A percentile compares a stretch with the other conserved stretches of the same genome.
phyloP scores from a whole-genome alignment of 306 rosid species.

The Potentilla sterilis region DNA sequence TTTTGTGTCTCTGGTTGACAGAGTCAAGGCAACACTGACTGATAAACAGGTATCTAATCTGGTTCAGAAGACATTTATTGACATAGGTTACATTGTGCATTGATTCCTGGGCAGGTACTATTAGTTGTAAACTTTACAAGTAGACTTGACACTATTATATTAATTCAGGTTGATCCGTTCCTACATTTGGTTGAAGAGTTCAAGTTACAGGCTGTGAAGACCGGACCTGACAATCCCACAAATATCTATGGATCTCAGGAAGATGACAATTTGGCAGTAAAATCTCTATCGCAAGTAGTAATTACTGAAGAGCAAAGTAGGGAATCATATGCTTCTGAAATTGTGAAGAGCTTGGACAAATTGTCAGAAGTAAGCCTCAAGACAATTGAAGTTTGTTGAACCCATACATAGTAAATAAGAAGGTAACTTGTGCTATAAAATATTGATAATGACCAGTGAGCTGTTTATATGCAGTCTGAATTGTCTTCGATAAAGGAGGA shows the following conservation, averaged over 20 bases:
- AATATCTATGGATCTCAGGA: constrained; percentile 69
- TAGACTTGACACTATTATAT: constrained; percentile 15
- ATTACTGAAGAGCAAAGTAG: constrained; percentile 43
- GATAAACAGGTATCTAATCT: constrained; percentile 50
- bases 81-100: constrained; percentile 13
- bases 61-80: constrained; percentile 13
- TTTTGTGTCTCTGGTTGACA: constrained; percentile 50
- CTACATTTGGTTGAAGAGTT: constrained; percentile 59
- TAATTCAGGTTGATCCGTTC: constrained; percentile 78
- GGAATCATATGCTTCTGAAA: constrained; percentile 61
- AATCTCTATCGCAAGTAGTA: constrained; percentile 45
- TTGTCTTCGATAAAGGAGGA: constrained; percentile 51
- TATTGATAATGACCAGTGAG: not conserved
- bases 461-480: constrained; percentile 50
- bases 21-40: constrained; percentile 49
- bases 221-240: constrained; percentile 33
- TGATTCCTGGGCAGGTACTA: constrained; percentile 6
- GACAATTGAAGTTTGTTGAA: not conserved
- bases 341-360: constrained; percentile 53
- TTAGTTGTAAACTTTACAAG: constrained; percentile 1
- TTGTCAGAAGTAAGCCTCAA: constrained; percentile 52
- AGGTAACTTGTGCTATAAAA: not conserved
- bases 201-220: constrained; percentile 59
- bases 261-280: constrained; percentile 60
- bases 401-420: not conserved